A percentile compares a stretch with the other conserved stretches of the same genome.
phyloP scores from a whole-genome alignment of 2,329 filamentous ascomycete species.

The Neofusicoccum laricinum region DNA sequence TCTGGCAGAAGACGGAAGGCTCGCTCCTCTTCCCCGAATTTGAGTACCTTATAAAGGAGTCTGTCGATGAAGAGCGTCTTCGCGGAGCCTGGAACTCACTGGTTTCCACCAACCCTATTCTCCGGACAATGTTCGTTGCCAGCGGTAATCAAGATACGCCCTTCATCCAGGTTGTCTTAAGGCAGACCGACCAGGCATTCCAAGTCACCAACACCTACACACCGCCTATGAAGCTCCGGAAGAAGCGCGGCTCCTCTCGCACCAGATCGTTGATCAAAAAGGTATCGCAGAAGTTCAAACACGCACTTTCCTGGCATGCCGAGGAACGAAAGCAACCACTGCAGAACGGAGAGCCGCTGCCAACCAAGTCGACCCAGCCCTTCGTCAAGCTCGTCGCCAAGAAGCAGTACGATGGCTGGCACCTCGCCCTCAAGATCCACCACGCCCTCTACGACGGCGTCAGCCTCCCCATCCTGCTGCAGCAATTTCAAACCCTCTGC shows the following conservation, averaged over 20 bases:
- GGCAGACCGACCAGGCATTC: conserved; percentile 35
- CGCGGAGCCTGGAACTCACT: conserved; percentile 61
- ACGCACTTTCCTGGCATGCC: background rate
- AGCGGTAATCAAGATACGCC: conserved; percentile 49
- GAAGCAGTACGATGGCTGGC: conserved; percentile 30
- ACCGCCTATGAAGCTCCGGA: background rate
- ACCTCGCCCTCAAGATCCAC: conserved; percentile 59
- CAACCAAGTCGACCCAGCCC: conserved; percentile 23
- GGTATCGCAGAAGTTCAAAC: background rate
- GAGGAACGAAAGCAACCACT: background rate
- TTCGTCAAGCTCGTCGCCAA: conserved; percentile 37
- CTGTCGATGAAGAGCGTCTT: conserved; percentile 43
- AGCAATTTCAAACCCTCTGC: conserved; percentile 49
- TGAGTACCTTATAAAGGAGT: conserved; percentile 51
- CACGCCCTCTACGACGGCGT: conserved; percentile 88
- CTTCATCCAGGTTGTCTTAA: conserved; percentile 63
- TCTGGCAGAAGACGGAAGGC: conserved; percentile 68
- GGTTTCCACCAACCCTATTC: conserved; percentile 55
- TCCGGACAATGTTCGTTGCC: conserved; percentile 66
- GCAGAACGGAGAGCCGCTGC: background rate
- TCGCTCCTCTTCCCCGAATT: conserved; percentile 73
- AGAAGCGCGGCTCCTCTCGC: background rate
- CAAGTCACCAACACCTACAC: background rate
- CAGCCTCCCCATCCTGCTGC: conserved; percentile 65
- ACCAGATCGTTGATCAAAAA: background rate